phyloP scores from a whole-genome alignment of 2,329 filamentous ascomycete species.

The Harringtonia lauricola region DNA sequence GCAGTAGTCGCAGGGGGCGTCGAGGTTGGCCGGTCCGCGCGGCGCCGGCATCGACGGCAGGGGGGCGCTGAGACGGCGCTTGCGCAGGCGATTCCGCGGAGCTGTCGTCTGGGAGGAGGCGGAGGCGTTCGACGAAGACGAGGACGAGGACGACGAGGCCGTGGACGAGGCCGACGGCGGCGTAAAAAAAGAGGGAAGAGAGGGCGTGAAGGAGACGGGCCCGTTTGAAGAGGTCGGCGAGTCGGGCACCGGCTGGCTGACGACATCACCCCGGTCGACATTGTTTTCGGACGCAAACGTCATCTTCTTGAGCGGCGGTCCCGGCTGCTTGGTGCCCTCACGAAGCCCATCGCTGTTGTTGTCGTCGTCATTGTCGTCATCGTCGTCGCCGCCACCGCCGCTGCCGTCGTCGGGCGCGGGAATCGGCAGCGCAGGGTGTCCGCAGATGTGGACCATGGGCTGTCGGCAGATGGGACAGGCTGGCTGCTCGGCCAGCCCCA shows the following conservation, averaged over 20 bases:
- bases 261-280: no score
- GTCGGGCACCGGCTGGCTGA: no score
- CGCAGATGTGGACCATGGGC: constrained; percentile 19
- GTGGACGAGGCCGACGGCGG: background rate
- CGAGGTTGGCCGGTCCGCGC: background rate
- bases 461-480: constrained; percentile 29
- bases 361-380: background rate
- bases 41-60: background rate
- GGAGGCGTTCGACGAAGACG: background rate
- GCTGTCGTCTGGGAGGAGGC: background rate
- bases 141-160: background rate
- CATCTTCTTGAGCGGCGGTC: no score
- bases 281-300: background rate
- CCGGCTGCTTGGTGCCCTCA: no score
- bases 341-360: background rate
- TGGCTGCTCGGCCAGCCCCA: constrained; percentile 22
- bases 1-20: constrained; percentile 1
- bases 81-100: background rate
- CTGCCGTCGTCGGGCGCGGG: background rate
- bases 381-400: background rate
- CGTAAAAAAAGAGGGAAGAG: no score
- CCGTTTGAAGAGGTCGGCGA: background rate
- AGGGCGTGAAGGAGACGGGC: no score
- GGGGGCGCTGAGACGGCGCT: background rate
- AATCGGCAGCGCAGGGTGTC: constrained; percentile 21